These are phyloP conservation scores for Aspergillus phoenicis DNA, from an alignment of 2,329 filamentous ascomycete genomes.

Conservation along the genomic window DNA sequence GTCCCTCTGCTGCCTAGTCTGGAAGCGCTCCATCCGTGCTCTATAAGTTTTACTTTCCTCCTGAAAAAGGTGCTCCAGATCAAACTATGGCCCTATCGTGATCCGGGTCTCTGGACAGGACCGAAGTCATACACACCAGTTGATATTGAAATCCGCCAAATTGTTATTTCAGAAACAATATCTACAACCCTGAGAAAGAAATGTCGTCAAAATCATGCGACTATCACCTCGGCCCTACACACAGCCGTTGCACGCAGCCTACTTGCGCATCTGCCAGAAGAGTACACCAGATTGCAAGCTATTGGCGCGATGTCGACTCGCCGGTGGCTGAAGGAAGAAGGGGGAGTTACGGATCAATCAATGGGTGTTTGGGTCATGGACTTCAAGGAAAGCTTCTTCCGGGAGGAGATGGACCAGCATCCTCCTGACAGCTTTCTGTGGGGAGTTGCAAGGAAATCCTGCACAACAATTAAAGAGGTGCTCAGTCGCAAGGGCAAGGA, in stretches of 20 bases:
- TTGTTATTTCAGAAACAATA: conserved; percentile 34
- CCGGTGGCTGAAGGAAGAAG: conserved; percentile 35
- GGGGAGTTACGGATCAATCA: conserved; percentile 35
- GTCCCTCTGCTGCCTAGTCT: conserved; percentile 43
- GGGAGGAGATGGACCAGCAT: conserved; percentile 17
- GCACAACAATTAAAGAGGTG: conserved; percentile 30
- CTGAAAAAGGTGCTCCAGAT: conserved; percentile 35
- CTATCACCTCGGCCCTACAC: conserved; percentile 46
- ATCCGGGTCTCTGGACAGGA: conserved; percentile 42
- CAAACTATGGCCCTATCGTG: conserved; percentile 33
- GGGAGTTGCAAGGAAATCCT: conserved; percentile 35
- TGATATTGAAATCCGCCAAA: conserved; percentile 31
- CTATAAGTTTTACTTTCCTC: conserved; percentile 41
- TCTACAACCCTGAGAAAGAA: conserved; percentile 33
- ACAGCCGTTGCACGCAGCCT: conserved; percentile 42
- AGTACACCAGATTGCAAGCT: conserved; percentile 35
- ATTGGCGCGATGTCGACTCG: conserved; percentile 43
- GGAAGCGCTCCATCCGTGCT: conserved; percentile 45
- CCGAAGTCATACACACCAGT: conserved; percentile 26
- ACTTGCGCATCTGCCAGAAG: conserved; percentile 34
- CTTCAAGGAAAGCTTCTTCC: conserved; percentile 34
- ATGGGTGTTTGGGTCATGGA: conserved; percentile 44
- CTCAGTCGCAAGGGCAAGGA: conserved; percentile 36
- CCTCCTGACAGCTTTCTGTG: conserved; percentile 32
- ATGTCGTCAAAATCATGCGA: conserved; percentile 44